Conservation (phyloP, 352 stramenopile species). For the Pythium dissimile region DNA sequence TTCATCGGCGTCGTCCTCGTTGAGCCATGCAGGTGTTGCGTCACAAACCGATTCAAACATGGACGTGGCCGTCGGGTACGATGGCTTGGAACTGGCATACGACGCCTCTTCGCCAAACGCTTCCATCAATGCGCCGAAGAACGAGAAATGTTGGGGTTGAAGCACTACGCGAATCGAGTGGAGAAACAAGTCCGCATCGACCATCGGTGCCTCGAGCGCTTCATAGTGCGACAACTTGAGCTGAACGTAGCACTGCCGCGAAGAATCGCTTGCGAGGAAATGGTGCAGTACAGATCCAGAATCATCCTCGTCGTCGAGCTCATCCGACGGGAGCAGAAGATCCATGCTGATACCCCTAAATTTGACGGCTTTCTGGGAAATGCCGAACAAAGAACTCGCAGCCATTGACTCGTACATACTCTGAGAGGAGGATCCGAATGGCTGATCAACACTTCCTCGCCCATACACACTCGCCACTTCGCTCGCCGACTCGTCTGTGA, state of each 20-base stretch:
- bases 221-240: constrained; percentile 82
- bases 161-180: constrained; percentile 77
- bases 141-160: constrained; percentile 75
- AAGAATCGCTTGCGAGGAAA: constrained; percentile 65
- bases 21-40: constrained; percentile 51
- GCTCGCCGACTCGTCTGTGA: constrained; percentile 78
- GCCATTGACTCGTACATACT: constrained; percentile 74
- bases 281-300: constrained; percentile 28
- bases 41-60: constrained; percentile 83
- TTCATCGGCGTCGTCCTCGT: constrained; percentile 32
- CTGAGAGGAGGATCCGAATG: constrained; percentile 8
- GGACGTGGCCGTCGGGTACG: constrained; percentile 32
- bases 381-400: constrained; percentile 73
- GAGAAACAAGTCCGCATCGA: constrained; percentile 83
- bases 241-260: constrained; percentile 75
- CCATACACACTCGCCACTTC: constrained; percentile 76
- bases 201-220: constrained; percentile 54
- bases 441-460: constrained; percentile 14
- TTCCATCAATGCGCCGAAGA: constrained; percentile 68
- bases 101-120: constrained; percentile 38
- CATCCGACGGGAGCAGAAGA: constrained; percentile 56
- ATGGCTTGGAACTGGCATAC: constrained; percentile 4
- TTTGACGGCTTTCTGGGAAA: constrained; percentile 84
- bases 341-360: constrained; percentile 83
- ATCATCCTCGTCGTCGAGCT: constrained; percentile 37